These are phyloP conservation scores for Acanthochlamys bracteata DNA, from an alignment of 106 monocot species.

Conservation along the genomic window DNA sequence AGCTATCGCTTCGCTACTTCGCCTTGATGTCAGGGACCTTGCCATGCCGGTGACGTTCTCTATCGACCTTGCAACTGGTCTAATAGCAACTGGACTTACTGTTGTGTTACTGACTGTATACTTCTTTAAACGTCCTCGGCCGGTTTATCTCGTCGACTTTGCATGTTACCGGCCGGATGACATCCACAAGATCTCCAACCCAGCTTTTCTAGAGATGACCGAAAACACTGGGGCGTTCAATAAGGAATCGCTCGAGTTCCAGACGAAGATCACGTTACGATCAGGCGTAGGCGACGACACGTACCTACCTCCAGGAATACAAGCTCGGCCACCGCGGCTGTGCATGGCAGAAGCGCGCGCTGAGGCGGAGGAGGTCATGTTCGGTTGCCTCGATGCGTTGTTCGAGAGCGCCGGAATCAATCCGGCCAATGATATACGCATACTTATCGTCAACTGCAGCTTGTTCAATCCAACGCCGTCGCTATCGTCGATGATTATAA, in stretches of 20 bases:
- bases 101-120: slow-evolving; percentile 20
- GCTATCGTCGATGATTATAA: slow-evolving; percentile 67
- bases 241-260: slow-evolving; percentile 38
- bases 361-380: slow-evolving; percentile 57
- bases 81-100: slow-evolving; percentile 4
- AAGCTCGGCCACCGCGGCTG: slow-evolving; percentile 54
- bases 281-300: slow-evolving; percentile 73
- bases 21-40: slow-evolving; percentile 6
- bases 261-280: slow-evolving; percentile 37
- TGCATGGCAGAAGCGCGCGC: slow-evolving; percentile 41
- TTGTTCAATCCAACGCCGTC: slow-evolving; percentile 78
- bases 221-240: slow-evolving; percentile 41
- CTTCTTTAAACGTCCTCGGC: slow-evolving; percentile 30
- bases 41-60: slow-evolving; percentile 16
- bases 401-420: slow-evolving; percentile 44
- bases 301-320: slow-evolving; percentile 37
- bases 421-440: slow-evolving; percentile 37
- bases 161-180: slow-evolving; percentile 54
- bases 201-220: slow-evolving; percentile 46
- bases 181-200: slow-evolving; percentile 39
- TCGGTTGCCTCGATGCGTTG: slow-evolving; percentile 45
- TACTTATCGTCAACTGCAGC: slow-evolving; percentile 79
- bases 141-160: slow-evolving; percentile 61
- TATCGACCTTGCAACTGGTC: slow-evolving; percentile 18
- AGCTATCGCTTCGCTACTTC: slow-evolving; percentile 1